phyloP scores from a whole-genome alignment of 495 filamentous ascomycete species.

The Aspergillus heteromorphus region DNA sequence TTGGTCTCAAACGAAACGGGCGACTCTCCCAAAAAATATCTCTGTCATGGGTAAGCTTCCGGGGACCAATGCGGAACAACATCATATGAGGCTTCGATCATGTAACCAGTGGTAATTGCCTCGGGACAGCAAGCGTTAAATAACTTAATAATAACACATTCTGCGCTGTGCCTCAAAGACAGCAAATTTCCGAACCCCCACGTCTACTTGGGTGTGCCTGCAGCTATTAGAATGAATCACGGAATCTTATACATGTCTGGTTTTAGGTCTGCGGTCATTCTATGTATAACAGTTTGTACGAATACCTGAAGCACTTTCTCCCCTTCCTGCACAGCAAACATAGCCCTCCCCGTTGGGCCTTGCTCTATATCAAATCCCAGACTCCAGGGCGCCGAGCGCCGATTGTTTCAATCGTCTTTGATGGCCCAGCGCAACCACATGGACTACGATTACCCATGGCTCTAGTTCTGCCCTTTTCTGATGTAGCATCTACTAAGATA shows the following conservation, averaged over 20 bases:
- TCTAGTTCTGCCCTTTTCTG: neutral
- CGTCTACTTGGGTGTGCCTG: neutral
- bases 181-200: neutral
- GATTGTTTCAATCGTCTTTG: neutral
- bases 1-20: neutral
- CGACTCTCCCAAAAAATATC: neutral
- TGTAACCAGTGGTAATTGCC: neutral
- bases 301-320: conserved; percentile 10
- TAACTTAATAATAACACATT: neutral
- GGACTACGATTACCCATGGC: neutral
- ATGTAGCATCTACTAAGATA: conserved; percentile 14
- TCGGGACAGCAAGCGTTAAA: neutral
- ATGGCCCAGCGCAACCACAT: conserved; percentile 4
- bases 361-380: neutral
- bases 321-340: neutral
- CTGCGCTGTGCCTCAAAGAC: neutral
- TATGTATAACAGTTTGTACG: conserved; percentile 60
- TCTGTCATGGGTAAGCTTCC: neutral
- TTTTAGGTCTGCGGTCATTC: conserved; percentile 60
- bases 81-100: neutral
- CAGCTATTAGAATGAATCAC: neutral
- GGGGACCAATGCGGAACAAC: neutral
- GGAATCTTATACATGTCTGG: conserved; percentile 28
- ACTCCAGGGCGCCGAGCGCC: neutral
- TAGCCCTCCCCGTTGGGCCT: neutral